Percentiles rank a stretch among this genome's conserved stretches.
These are phyloP conservation scores for Phyllosticta citriasiana DNA, from an alignment of 2,329 filamentous ascomycete species.

Conservation along the genomic window DNA sequence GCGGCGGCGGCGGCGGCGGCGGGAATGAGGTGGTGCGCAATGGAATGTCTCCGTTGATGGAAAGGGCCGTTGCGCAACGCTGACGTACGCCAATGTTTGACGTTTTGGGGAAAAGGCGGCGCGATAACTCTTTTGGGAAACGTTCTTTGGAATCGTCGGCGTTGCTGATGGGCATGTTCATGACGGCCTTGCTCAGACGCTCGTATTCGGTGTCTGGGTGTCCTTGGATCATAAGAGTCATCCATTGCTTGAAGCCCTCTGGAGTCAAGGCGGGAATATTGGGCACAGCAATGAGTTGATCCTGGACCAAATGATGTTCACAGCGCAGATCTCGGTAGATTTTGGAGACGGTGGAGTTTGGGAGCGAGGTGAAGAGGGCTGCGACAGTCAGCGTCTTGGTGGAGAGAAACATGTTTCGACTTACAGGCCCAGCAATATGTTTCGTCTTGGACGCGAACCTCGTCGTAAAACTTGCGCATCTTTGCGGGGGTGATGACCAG, in stretches of 20 bases:
- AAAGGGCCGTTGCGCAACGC: conserved; percentile 51
- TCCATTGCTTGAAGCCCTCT: conserved; percentile 48
- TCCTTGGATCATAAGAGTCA: conserved; percentile 61
- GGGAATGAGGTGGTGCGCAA: conserved; percentile 27
- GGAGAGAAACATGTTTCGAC: conserved; percentile 15
- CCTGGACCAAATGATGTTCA: conserved; percentile 39
- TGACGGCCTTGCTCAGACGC: conserved; percentile 57
- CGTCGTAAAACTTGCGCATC: conserved; percentile 62
- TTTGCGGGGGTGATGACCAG: conserved; percentile 69
- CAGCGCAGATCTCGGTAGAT: conserved; percentile 39
- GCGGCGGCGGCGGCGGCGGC: conserved; percentile 18
- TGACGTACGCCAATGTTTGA: conserved; percentile 50
- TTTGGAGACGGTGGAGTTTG: conserved; percentile 30
- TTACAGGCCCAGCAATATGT: conserved; percentile 58
- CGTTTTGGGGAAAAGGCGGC: conserved; percentile 57
- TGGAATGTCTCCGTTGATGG: conserved; percentile 34
- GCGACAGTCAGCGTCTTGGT: not conserved
- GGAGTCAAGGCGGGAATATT: conserved; percentile 38
- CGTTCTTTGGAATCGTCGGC: conserved; percentile 56
- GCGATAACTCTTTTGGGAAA: conserved; percentile 68
- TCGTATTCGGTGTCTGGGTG: conserved; percentile 66
- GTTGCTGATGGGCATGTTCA: conserved; percentile 61
- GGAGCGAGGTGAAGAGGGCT: conserved; percentile 35
- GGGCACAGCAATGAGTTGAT: conserved; percentile 18
- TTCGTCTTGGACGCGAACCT: conserved; percentile 55